Evolutionary conservation across 495 filamentous ascomycete species (phyloP).

Genomic region (Penicillium arizonense): DNA sequence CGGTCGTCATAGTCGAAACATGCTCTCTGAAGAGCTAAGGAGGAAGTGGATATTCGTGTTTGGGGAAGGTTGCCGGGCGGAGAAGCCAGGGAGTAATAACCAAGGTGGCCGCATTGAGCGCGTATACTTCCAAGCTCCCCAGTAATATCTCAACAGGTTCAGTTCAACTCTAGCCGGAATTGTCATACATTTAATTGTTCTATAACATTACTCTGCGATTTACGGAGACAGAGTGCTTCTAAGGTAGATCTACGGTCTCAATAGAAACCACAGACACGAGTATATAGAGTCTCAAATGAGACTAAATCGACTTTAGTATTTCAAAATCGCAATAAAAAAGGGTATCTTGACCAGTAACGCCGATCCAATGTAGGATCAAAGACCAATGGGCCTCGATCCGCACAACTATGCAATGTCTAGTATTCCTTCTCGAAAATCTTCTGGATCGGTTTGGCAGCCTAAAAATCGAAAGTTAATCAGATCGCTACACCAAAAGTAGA

Average conservation of each 20-base stretch:
- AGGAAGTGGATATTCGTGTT: constrained; percentile 4
- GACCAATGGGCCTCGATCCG: constrained; percentile 3
- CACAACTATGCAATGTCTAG: constrained; percentile 23
- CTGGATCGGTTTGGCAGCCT: constrained; percentile 85
- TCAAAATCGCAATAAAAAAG: constrained; percentile 12
- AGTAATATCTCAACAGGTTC: too few species aligned
- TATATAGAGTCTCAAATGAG: too few species aligned
- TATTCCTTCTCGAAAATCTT: constrained; percentile 77
- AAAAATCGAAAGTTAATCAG: constrained; percentile 6
- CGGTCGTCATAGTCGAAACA: constrained; percentile 40
- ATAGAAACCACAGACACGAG: too few species aligned
- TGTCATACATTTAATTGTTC: too few species aligned
- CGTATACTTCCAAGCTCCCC: too few species aligned
- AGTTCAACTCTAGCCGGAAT: too few species aligned
- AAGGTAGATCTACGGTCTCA: too few species aligned
- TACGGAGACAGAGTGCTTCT: too few species aligned
- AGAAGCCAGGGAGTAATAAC: constrained; percentile 10
- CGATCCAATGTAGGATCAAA: constrained; percentile 20
- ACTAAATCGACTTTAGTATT: background rate
- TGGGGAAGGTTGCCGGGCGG: constrained; percentile 19
- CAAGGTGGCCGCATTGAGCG: constrained; percentile 9
- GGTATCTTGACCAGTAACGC: constrained; percentile 41
- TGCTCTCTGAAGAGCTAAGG: constrained; percentile 23
- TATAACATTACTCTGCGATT: too few species aligned
- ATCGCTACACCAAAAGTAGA: background rate